Base-by-base conservation (phyloP, 139 green algal species). In the Penium margaritaceum region DNA sequence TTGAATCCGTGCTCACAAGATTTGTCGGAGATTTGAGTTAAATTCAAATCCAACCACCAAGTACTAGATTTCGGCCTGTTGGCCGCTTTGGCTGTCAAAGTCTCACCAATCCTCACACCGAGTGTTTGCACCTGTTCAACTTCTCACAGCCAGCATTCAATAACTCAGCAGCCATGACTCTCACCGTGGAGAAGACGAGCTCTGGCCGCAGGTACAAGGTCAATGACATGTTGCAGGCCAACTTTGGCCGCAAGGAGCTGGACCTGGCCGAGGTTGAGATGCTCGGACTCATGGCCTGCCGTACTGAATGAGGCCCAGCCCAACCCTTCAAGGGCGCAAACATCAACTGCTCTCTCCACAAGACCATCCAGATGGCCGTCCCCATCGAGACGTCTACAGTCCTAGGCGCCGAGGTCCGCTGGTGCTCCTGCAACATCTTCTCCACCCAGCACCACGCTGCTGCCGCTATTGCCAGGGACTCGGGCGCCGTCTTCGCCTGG, bases 341-440 rank as follows among this genome's bases (percentile, higher is more conserved):
- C 72, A 96, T 99, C 80, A 86, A 90, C 32, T 95, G 95, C 64
- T 97, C 90, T 15, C 87, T 99, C 66, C 95, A 99, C 89, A 99
- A 99, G 95, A 99, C 95, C 65, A 93, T 99, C 72, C 95, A 98
- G 88, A 51, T 76, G 29, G 95, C 95, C 2, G 95, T 98, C 58
- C 89, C 99, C 35, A 97, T 99, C 44, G 95, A 99, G 92, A 97
- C 91, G 12, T 86, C 99, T 30, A 90, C 90, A 19, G 90, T 89
- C 4, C 85, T 99, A 33, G 95, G 95, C 60, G 95, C 95, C 30
- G 90, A 97, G 51, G 95, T 99, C 0, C 78, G 90, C 36, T 99
- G 95, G 95, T 99, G 95, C 89, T 96, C 88, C 17, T 99, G 95
- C 88, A 99, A 99, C 90, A 99, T 99, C 83, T 99, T 98, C 90